Evolutionary conservation across 257 asterid genomes (phyloP).

Genomic region (Coffea canephora): DNA sequence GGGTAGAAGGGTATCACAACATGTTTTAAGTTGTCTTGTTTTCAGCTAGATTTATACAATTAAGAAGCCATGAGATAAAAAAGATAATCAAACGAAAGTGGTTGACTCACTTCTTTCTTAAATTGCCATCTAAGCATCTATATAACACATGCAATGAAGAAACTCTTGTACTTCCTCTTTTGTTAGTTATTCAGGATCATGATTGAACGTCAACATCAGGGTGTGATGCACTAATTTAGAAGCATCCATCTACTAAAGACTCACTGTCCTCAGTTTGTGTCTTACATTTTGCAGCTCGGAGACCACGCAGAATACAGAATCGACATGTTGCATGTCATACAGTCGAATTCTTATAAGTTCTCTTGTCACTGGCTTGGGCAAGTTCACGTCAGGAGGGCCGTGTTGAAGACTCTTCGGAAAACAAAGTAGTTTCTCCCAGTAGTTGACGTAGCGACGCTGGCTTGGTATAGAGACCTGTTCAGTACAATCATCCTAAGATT

Average conservation of each 20-base stretch:
- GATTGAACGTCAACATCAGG: too few relatives aligned
- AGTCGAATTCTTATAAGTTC: slow-evolving; percentile 64
- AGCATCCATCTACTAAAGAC: not conserved
- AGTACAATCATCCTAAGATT: not conserved
- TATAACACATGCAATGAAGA: too few relatives aligned
- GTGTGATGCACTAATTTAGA: not conserved
- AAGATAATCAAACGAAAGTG: too few relatives aligned
- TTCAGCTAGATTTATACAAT: too few relatives aligned
- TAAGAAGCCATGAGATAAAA: too few relatives aligned
- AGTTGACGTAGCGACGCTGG: slow-evolving; percentile 73
- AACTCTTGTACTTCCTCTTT: too few relatives aligned
- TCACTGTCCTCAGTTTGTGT: not conserved
- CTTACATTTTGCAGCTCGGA: slow-evolving; percentile 60
- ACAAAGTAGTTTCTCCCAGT: slow-evolving; percentile 62
- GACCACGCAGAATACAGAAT: slow-evolving; percentile 59
- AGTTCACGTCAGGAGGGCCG: slow-evolving; percentile 36
- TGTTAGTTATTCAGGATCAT: too few relatives aligned
- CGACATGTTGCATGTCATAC: slow-evolving; percentile 50
- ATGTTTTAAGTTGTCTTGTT: too few relatives aligned
- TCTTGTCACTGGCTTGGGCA: slow-evolving; percentile 52
- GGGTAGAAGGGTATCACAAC: too few relatives aligned
- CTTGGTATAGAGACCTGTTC: slow-evolving; percentile 76
- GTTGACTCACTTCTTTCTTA: too few relatives aligned
- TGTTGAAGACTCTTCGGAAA: slow-evolving; percentile 27
- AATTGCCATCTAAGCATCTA: too few relatives aligned